Percentiles rank a stretch among this genome's conserved stretches.
These are phyloP conservation scores for Mimosa bimucronata DNA, from an alignment of 306 rosid genomes.

Conservation along the genomic window DNA sequence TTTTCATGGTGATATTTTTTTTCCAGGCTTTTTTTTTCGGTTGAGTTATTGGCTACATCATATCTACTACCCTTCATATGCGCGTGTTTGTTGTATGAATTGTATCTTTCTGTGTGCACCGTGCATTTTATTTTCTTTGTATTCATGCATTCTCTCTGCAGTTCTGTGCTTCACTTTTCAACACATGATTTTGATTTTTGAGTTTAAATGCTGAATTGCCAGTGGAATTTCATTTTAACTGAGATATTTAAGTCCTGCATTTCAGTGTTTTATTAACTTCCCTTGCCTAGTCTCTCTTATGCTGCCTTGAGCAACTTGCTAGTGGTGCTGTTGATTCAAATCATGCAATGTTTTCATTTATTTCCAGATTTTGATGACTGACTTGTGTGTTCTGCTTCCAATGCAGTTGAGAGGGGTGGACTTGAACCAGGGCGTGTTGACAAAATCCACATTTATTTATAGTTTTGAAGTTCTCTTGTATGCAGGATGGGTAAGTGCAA, in stretches of 20 bases:
- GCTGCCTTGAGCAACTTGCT: background rate
- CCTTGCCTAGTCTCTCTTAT: background rate
- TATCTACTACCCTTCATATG: background rate
- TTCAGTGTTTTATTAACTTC: background rate
- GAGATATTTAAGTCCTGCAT: background rate
- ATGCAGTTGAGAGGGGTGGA: constrained; percentile 71
- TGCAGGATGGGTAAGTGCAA: constrained; percentile 72
- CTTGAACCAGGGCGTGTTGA: constrained; percentile 43
- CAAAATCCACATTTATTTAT: constrained; percentile 25
- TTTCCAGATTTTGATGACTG: constrained; percentile 26
- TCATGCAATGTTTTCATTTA: constrained; percentile 10
- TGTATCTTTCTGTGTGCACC: background rate
- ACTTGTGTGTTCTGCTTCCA: constrained; percentile 27
- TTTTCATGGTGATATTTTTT: background rate
- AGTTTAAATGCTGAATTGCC: background rate
- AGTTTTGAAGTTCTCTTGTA: constrained; percentile 40
- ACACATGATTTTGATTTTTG: background rate
- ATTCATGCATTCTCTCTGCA: background rate
- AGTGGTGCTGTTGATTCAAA: constrained; percentile 2
- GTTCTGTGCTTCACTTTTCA: background rate
- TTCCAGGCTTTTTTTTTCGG: background rate
- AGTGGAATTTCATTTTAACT: background rate
- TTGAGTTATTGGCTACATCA: background rate
- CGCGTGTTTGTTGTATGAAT: background rate
- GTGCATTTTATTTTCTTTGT: background rate